A percentile compares a stretch with the other conserved stretches of the same genome.
These are phyloP conservation scores for Trypanosoma vivax DNA, from an alignment of 208 protist genomes.

Conservation along the genomic window DNA sequence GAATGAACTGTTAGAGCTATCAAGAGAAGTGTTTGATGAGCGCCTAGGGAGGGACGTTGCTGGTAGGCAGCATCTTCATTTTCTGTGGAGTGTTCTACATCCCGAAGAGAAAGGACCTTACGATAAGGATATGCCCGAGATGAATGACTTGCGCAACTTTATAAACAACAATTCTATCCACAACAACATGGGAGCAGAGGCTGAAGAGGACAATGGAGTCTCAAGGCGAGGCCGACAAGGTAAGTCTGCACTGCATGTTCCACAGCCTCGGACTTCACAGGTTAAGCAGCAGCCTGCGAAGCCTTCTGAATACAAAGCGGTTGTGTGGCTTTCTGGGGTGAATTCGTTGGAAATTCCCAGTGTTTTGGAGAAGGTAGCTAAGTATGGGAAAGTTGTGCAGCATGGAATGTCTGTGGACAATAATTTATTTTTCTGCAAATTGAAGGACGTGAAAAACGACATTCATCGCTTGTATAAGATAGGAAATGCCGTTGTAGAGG, in stretches of 20 bases:
- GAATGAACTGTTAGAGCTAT: slow-evolving; percentile 7
- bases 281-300: slow-evolving; percentile 24
- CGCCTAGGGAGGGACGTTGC: slow-evolving; percentile 9
- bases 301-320: slow-evolving; percentile 19
- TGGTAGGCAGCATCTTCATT: not conserved
- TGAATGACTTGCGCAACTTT: slow-evolving; percentile 24
- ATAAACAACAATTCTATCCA: slow-evolving; percentile 28
- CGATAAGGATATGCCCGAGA: slow-evolving; percentile 15
- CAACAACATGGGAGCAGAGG: slow-evolving; percentile 19
- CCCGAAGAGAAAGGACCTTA: slow-evolving; percentile 5
- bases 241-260: slow-evolving; percentile 32
- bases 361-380: slow-evolving; percentile 12
- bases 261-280: slow-evolving; percentile 56
- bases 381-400: slow-evolving; percentile 20
- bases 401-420: slow-evolving; percentile 14
- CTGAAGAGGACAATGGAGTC: slow-evolving; percentile 11
- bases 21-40: slow-evolving; percentile 12
- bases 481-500: slow-evolving; percentile 15
- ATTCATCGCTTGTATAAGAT: slow-evolving; percentile 13
- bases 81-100: slow-evolving; percentile 16
- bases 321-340: slow-evolving; percentile 20
- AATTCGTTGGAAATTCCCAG: not conserved
- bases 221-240: slow-evolving; percentile 4
- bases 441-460: slow-evolving; percentile 19
- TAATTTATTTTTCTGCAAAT: slow-evolving; percentile 15